These are phyloP conservation scores for Canavalia gladiata DNA, from an alignment of 306 rosid genomes.

Conservation along the genomic window DNA sequence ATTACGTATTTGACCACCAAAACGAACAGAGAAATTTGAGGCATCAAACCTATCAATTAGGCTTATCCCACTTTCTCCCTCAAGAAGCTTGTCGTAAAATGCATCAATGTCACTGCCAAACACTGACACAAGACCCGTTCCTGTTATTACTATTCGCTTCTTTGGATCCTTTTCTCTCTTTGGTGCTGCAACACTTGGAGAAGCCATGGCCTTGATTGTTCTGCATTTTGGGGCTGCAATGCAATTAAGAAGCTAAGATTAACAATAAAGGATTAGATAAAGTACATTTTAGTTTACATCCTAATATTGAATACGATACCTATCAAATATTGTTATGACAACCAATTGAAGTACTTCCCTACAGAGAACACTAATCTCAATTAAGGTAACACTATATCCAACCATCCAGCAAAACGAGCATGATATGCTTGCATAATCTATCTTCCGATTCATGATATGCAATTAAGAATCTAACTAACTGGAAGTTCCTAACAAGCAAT, in stretches of 20 bases:
- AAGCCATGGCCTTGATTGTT: slow-evolving; percentile 58
- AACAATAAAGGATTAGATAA: neutral
- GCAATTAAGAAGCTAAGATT: slow-evolving; percentile 20
- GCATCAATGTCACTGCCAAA: slow-evolving; percentile 70
- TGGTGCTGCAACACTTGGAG: slow-evolving; percentile 61
- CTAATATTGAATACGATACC: neutral
- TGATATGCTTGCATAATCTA: neutral
- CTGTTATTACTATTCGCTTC: slow-evolving; percentile 76
- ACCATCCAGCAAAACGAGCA: neutral
- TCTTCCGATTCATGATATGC: neutral
- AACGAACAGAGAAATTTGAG: slow-evolving; percentile 64
- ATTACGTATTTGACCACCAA: slow-evolving; percentile 68
- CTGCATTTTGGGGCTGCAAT: slow-evolving; percentile 59
- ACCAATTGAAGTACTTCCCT: neutral
- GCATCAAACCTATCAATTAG: slow-evolving; percentile 72
- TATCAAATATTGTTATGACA: neutral
- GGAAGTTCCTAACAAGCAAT: neutral
- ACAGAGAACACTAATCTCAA: neutral
- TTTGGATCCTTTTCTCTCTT: slow-evolving; percentile 76
- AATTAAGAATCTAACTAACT: slow-evolving; percentile 1
- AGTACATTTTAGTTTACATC: slow-evolving; percentile 3
- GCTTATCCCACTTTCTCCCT: slow-evolving; percentile 85
- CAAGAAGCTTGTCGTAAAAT: slow-evolving; percentile 69
- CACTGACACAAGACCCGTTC: slow-evolving; percentile 80
- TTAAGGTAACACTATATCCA: neutral